Conservation (phyloP, 345 rosid genomes). For the Aegle marmelos region DNA sequence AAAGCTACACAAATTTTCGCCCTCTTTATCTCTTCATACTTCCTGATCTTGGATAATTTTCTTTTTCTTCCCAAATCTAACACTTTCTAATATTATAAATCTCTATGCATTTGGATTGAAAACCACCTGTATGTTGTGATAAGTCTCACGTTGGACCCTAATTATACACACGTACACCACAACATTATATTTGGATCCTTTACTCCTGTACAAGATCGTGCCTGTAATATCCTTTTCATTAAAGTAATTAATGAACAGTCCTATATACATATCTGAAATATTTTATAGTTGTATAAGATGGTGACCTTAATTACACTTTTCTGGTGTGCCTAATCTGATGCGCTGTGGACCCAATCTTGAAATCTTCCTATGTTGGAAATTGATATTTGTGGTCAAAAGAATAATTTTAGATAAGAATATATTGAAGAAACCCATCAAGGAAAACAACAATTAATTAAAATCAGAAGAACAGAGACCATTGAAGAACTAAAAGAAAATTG, state of each 20-base stretch:
- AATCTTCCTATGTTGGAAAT: not conserved
- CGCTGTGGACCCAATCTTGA: not conserved
- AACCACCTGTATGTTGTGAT: no score
- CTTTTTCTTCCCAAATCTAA: no score
- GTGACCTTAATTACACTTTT: not conserved
- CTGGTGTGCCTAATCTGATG: constrained; percentile 15
- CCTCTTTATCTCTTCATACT: no score
- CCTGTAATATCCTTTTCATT: not conserved
- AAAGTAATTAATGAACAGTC: not conserved
- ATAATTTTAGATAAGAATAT: not conserved
- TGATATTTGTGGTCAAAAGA: constrained; percentile 3
- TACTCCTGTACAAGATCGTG: not conserved
- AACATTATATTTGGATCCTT: no score
- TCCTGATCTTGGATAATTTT: no score
- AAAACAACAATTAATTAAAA: not conserved
- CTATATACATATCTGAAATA: no score
- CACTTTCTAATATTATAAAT: no score
- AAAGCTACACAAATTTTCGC: no score
- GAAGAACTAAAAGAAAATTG: not conserved
- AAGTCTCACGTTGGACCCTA: no score
- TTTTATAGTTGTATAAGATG: not conserved
- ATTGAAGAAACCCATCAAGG: not conserved
- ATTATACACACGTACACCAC: no score
- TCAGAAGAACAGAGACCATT: not conserved
- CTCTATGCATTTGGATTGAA: no score